phyloP scores from a whole-genome alignment of 192 early-diverging fungal genomes.

The Coemansia pectinata region DNA sequence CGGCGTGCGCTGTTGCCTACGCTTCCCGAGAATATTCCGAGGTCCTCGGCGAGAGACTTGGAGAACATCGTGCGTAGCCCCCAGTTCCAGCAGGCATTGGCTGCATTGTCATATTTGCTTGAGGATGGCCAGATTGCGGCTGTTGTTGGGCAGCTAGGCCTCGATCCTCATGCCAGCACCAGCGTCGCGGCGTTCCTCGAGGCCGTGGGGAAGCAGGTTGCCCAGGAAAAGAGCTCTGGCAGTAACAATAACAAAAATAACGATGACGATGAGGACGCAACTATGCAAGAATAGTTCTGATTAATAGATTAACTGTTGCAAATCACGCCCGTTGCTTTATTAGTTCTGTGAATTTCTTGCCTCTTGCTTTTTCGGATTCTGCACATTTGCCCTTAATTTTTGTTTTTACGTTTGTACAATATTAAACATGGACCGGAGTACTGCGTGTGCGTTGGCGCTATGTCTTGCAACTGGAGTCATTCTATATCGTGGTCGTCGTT shows the following conservation, averaged over 20 bases:
- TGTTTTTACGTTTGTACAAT: not conserved
- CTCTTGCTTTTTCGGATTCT: not conserved
- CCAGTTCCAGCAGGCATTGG: constrained; percentile 56
- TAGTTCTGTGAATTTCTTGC: not conserved
- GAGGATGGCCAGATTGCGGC: constrained; percentile 53
- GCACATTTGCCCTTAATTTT: not conserved
- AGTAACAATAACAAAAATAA: not conserved
- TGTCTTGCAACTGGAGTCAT: not conserved
- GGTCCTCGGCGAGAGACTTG: constrained; percentile 12
- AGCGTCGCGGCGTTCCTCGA: constrained; percentile 50
- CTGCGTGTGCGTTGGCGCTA: not conserved
- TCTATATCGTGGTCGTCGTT: not conserved
- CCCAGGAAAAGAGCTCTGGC: constrained; percentile 25
- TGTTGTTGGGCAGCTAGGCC: constrained; percentile 49
- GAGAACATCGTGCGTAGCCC: constrained; percentile 43
- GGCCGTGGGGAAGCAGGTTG: constrained; percentile 47
- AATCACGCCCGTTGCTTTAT: too few species aligned
- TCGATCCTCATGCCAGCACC: constrained; percentile 41
- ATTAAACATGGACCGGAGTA: not conserved
- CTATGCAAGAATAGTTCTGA: constrained; percentile 18
- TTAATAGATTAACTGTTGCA: not conserved
- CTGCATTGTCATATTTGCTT: constrained; percentile 41
- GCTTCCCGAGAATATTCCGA: constrained; percentile 37
- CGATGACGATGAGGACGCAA: constrained; percentile 11
- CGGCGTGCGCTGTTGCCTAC: constrained; percentile 46